Conservation (phyloP, 169 alveolate genomes). For the Sarcocystis neurona region DNA sequence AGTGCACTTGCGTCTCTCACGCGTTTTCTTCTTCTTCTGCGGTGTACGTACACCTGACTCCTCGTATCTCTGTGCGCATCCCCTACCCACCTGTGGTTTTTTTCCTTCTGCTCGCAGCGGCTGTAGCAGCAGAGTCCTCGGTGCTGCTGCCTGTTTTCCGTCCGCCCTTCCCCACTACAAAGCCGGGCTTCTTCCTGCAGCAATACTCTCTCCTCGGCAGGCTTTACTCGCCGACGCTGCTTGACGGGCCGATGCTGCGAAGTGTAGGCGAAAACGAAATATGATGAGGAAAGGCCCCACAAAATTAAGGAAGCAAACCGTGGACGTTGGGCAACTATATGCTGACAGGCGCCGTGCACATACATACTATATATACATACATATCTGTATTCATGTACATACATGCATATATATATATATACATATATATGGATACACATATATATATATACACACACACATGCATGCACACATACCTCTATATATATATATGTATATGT, state of each 20-base stretch:
- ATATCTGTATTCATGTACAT: neutral
- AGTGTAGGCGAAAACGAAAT: too few species aligned
- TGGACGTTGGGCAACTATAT: too few species aligned
- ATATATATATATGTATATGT: too few species aligned
- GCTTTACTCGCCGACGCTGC: slow-evolving; percentile 67
- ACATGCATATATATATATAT: neutral
- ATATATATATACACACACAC: too few species aligned
- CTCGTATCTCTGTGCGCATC: neutral
- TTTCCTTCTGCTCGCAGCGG: slow-evolving; percentile 23
- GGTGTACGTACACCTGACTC: too few species aligned
- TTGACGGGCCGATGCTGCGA: slow-evolving; percentile 46
- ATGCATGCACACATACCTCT: too few species aligned
- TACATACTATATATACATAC: neutral
- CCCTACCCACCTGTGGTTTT: neutral
- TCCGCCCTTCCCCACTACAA: slow-evolving; percentile 42
- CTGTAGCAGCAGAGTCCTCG: neutral
- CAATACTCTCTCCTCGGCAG: slow-evolving; percentile 69
- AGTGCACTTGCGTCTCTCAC: neutral
- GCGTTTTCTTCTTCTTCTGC: neutral
- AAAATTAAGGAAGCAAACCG: too few species aligned
- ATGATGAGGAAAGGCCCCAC: too few species aligned
- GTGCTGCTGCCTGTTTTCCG: slow-evolving; percentile 19
- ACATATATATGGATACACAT: too few species aligned
- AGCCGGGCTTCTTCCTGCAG: slow-evolving; percentile 68
- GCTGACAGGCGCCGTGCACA: too few species aligned